Evolutionary conservation across 176 grass and related monocot species (phyloP).

Genomic region (Triticum aestivum): DNA sequence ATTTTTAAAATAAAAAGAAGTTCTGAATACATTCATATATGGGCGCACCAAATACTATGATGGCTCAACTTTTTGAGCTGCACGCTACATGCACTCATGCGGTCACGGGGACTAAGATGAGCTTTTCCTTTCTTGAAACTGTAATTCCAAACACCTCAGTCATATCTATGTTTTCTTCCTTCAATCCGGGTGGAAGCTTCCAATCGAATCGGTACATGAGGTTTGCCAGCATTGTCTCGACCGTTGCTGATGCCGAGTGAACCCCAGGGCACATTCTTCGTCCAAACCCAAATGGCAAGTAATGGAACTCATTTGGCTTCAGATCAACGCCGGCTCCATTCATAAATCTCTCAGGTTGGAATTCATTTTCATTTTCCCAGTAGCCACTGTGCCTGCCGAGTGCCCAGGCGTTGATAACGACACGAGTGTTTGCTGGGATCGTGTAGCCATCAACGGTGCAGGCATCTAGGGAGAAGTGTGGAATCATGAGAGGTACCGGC

Average conservation of each 20-base stretch:
- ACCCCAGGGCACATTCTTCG: not conserved
- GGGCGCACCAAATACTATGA: not conserved
- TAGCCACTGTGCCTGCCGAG: not conserved
- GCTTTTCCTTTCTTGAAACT: not conserved
- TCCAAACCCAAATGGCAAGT: not conserved
- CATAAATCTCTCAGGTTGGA: not conserved
- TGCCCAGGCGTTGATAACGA: not conserved
- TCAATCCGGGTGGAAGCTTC: not conserved
- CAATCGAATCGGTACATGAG: not conserved
- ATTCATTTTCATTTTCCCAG: not conserved
- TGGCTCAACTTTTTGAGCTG: not conserved
- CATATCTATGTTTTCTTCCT: not conserved
- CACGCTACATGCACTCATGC: not conserved
- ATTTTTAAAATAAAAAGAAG: no score
- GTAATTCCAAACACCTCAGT: not conserved
- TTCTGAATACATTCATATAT: no score
- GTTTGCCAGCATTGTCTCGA: not conserved
- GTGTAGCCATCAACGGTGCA: not conserved
- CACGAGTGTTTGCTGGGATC: not conserved
- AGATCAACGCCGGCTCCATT: not conserved
- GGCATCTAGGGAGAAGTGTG: not conserved
- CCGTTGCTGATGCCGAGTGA: not conserved
- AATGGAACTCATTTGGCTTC: not conserved
- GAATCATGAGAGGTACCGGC: not conserved
- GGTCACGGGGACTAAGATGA: not conserved